Base-by-base conservation (phyloP, 495 filamentous ascomycete species). In the Daldinia vernicosa region DNA sequence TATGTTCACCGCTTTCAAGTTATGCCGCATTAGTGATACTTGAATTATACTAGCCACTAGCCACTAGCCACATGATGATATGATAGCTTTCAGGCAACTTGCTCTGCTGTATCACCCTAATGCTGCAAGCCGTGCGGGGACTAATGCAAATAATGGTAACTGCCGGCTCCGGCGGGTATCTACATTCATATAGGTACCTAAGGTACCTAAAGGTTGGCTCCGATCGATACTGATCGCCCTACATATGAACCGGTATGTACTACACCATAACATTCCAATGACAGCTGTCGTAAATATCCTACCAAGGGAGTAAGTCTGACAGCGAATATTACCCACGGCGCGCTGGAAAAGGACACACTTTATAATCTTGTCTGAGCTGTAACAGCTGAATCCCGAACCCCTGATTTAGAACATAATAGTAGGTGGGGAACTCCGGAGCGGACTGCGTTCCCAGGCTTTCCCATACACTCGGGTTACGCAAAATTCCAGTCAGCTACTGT, bases 401-500 rank as follows among this genome's bases (percentile, higher is more conserved):
- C 39, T 35, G 37, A 45, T 51, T 32, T 57, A 59, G 12, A 19
- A 57, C 40, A 14, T 22, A 26, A 39, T 28, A 19, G 28, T 26
- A 22, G 19, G 72, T 76, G 74, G 74, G 74, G 74, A 74, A 74
- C 54, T 60, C 56, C 56, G 56, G 35, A 1, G 35, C 56, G 35
- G 56, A 9, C 50, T 53, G 26, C 27, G 6, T 24, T 53, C 24
- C 15, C 5, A 27, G 12, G 22, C n/a, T 37, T 17, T n/a, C 37
- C 28, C 56, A 54, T 32, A 35, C 45, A 45, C 56, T 55, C 43
- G 63, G 60, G 61, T 72, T 17, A 55, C 12, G 17, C 37, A 60
- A 2, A 30, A 35, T 50, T 56, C 17, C 35, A 28, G 11, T 14
- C 56, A 30, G 56, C 37, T 4, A n/a, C n/a, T n/a, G n/a, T n/a